phyloP scores from a whole-genome alignment of 805 yeast species.

The Kregervanrija pseudodelftensis region DNA sequence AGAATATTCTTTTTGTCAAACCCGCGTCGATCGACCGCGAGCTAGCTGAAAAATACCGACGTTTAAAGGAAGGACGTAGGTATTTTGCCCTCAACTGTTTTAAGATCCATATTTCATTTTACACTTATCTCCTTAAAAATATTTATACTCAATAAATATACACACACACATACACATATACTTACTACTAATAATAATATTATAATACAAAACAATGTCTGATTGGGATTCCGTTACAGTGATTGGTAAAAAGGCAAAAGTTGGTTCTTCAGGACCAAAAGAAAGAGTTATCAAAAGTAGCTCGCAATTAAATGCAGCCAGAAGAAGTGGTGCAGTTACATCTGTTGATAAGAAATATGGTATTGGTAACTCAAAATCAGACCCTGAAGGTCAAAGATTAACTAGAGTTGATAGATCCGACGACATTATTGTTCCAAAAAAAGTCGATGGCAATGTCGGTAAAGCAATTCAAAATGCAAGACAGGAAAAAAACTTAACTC shows the following conservation, averaged over 20 bases:
- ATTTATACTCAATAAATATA: too few relatives aligned
- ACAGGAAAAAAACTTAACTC: slow-evolving; percentile 81
- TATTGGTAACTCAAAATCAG: slow-evolving; percentile 50
- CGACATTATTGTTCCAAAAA: slow-evolving; percentile 89
- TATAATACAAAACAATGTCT: slow-evolving; percentile 31
- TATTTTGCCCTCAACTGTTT: too few relatives aligned
- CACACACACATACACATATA: too few relatives aligned
- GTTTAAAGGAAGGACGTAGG: too few relatives aligned
- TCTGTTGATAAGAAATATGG: slow-evolving; percentile 92
- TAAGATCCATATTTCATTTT: too few relatives aligned
- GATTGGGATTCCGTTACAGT: slow-evolving; percentile 93
- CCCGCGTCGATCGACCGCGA: too few relatives aligned
- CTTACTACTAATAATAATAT: too few relatives aligned
- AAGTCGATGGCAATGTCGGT: slow-evolving; percentile 78
- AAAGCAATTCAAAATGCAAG: slow-evolving; percentile 80
- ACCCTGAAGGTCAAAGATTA: slow-evolving; percentile 90
- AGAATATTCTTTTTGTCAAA: too few relatives aligned
- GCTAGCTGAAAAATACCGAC: too few relatives aligned
- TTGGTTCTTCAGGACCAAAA: slow-evolving; percentile 79
- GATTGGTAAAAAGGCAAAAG: slow-evolving; percentile 83
- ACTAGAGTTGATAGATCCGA: slow-evolving; percentile 90
- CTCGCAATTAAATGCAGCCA: slow-evolving; percentile 83
- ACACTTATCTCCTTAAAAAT: too few relatives aligned
- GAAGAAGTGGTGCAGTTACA: slow-evolving; percentile 84
- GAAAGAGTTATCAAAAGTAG: slow-evolving; percentile 73